These are phyloP conservation scores for Yamadazyma kanchanaburiensis DNA, from an alignment of 1,139 yeast species.

Conservation along the genomic window DNA sequence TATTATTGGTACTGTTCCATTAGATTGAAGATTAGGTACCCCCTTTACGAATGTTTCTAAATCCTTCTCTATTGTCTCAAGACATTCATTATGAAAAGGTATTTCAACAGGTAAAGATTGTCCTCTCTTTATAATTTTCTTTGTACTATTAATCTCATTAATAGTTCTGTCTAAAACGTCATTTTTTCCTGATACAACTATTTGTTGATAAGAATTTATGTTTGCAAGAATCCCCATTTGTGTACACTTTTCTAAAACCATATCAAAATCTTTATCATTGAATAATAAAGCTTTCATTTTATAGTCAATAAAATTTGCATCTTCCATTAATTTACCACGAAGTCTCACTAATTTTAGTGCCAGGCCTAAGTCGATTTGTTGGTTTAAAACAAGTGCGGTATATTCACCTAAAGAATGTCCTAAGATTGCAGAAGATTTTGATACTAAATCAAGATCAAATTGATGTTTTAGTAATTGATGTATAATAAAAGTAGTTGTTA, in stretches of 20 bases:
- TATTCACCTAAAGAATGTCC: conserved; percentile 66
- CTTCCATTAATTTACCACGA: conserved; percentile 53
- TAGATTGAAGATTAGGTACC: conserved; percentile 19
- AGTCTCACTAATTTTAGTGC: conserved; percentile 48
- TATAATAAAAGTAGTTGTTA: conserved; percentile 44
- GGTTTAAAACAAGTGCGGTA: conserved; percentile 45
- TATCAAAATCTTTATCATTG: conserved; percentile 15
- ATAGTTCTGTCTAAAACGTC: conserved; percentile 17
- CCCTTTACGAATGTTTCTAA: conserved; percentile 14
- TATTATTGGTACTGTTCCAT: conserved; percentile 13
- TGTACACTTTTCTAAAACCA: conserved; percentile 18
- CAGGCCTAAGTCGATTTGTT: conserved; percentile 34
- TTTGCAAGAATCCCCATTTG: conserved; percentile 33
- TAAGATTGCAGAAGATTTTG: conserved; percentile 21
- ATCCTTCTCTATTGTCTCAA: conserved; percentile 34
- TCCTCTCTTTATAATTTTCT: conserved; percentile 19
- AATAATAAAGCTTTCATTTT: conserved; percentile 40
- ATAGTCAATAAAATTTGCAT: conserved; percentile 13
- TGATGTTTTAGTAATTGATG: conserved; percentile 22
- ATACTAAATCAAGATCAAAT: conserved; percentile 2
- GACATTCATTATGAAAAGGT: conserved; percentile 49
- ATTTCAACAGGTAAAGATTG: conserved; percentile 44
- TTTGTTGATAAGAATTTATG: conserved; percentile 39
- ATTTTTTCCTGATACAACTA: conserved; percentile 44
- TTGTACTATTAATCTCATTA: conserved; percentile 14